These are phyloP conservation scores for Pythium insidiosum DNA, from an alignment of 352 stramenopile genomes.

Conservation along the genomic window DNA sequence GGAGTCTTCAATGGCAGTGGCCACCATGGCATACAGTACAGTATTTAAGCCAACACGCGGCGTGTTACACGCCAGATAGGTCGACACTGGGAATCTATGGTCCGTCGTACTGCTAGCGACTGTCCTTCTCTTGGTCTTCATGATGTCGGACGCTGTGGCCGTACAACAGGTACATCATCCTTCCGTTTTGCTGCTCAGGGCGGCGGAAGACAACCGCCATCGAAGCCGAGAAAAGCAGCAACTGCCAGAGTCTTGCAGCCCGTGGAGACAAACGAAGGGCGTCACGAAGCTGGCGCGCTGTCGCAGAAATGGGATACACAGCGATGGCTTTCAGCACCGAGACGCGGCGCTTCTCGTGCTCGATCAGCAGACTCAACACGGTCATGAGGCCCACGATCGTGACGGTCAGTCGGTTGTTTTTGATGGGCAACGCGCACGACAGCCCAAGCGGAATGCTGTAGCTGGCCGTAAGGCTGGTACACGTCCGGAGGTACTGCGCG, in stretches of 20 bases:
- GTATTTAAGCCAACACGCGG: too few relatives aligned
- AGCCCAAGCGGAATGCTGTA: slow-evolving; percentile 47
- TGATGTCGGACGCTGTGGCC: slow-evolving; percentile 15
- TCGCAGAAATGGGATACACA: slow-evolving; percentile 37
- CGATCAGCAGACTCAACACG: slow-evolving; percentile 32
- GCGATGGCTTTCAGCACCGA: slow-evolving; percentile 51
- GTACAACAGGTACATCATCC: slow-evolving; percentile 47
- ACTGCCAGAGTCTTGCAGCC: slow-evolving; percentile 22
- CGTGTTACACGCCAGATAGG: too few relatives aligned
- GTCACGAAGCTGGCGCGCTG: slow-evolving; percentile 14
- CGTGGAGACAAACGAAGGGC: slow-evolving; percentile 11
- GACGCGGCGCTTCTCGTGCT: slow-evolving; percentile 41
- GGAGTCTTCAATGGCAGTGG: too few relatives aligned
- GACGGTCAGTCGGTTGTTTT: slow-evolving; percentile 22
- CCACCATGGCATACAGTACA: too few relatives aligned
- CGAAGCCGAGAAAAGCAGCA: slow-evolving; percentile 26
- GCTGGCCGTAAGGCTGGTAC: slow-evolving; percentile 42
- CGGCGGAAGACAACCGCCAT: slow-evolving; percentile 39
- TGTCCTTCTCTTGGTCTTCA: not conserved
- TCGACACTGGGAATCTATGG: too few relatives aligned
- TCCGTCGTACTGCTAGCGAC: too few relatives aligned
- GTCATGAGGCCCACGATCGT: slow-evolving; percentile 28
- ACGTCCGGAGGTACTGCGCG: slow-evolving; percentile 48
- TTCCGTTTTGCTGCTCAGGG: slow-evolving; percentile 30
- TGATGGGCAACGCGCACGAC: slow-evolving; percentile 37